Base-by-base conservation (phyloP, 1,284 basidiomycete species). In the Melampsora larici-populina region DNA sequence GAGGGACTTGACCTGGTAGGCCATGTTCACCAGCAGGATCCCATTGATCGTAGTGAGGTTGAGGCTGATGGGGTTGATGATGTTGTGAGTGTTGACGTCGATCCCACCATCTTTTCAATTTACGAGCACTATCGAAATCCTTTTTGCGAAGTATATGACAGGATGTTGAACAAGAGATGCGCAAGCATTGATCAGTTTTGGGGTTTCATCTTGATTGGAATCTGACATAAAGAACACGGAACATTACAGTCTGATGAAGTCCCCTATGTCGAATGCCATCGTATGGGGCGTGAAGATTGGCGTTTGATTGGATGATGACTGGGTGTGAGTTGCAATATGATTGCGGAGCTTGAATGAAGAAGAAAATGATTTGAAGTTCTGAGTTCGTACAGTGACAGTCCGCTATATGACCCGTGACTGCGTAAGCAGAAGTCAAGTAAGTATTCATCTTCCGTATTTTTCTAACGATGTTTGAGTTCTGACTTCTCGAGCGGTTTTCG, bases 31-130 rank as follows among this genome's bases (percentile, higher is more conserved):
- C 43, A 46, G 3, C 11, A 1, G 43, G 43, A 46, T 46, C 43
- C 13, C 11, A 46, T 15, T 46, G 43, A 46, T 46, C 43, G 15
- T 46, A 46, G 15, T 46, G 70, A 46, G 21, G 55, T 26, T 60
- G 55, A 18, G 70, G 33, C 11, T 70, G 68, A 21, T 70, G 70
- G 46, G 24, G 43, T 24, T 70, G 49, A 17, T 58, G 11, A 18
- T 70, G 49, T 58, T 60, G 70, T 46, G 43, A 46, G n/a, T 71
- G 51, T 7, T n/a, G 31, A 29, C 26, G 58, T 43, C 55, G 55
- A 62, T 71, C 70, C 70, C 51, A 58, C 70, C 55, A 71, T 71
- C 31, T 31, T 29, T 71, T 58, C 40, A 71, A 29, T 62, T 71
- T 71, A 21, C 63, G 58, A 26, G 63, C 21, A 43, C 70, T 71